phyloP scores from a whole-genome alignment of 768 basidiomycete species.

The Cystofilobasidium bisporidii region DNA sequence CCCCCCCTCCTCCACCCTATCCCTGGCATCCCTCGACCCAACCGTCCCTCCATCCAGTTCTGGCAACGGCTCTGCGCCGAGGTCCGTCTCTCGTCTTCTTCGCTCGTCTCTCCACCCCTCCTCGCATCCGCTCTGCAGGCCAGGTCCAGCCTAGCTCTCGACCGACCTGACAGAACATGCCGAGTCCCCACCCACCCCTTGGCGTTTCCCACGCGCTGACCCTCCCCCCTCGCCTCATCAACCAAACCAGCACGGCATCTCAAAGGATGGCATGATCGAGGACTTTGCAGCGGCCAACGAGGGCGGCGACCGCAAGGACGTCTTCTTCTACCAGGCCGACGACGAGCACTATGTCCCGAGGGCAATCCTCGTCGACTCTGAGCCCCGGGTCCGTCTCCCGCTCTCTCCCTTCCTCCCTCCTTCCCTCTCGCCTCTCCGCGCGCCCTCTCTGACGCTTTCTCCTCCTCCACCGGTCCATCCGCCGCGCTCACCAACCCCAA shows the following conservation, averaged over 20 bases:
- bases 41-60: too few species aligned
- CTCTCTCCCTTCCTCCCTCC: background rate
- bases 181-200: too few species aligned
- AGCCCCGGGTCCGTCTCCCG: constrained; percentile 65
- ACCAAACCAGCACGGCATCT: constrained; percentile 90
- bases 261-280: constrained; percentile 85
- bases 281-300: constrained; percentile 76
- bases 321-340: constrained; percentile 99
- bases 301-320: constrained; percentile 92
- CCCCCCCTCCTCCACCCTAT: too few species aligned
- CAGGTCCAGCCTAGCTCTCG: background rate
- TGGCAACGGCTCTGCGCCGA: constrained; percentile 98
- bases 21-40: too few species aligned
- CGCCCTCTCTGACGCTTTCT: too few species aligned
- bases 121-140: too few species aligned
- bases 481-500: too few species aligned
- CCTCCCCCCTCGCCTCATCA: background rate
- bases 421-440: too few species aligned
- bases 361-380: constrained; percentile 89
- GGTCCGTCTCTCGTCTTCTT: constrained; percentile 5
- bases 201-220: background rate
- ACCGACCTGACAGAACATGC: too few species aligned
- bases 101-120: too few species aligned
- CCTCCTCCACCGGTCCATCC: too few species aligned
- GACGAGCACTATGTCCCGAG: constrained; percentile 98